These are phyloP conservation scores for Dactylellina cionopaga DNA, from an alignment of 2,329 filamentous ascomycete genomes.

Conservation along the genomic window DNA sequence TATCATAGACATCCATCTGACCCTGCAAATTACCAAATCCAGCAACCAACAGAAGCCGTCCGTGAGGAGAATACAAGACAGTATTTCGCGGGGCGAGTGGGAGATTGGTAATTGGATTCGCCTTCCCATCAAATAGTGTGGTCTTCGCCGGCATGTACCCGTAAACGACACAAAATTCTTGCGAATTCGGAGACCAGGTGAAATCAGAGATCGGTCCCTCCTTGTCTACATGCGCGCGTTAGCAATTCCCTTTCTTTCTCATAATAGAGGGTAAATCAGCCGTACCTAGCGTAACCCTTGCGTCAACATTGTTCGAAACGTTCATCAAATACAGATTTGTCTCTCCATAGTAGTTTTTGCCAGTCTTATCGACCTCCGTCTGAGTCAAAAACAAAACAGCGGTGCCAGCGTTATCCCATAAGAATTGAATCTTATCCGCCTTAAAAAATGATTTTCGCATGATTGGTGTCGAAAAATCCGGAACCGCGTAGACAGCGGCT, in stretches of 20 bases:
- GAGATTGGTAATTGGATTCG: constrained; percentile 83
- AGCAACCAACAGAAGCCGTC: constrained; percentile 90
- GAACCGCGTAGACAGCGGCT: constrained; percentile 93
- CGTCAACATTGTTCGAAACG: constrained; percentile 90
- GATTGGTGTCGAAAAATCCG: constrained; percentile 81
- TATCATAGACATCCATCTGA: constrained; percentile 96
- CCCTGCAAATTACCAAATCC: constrained; percentile 97
- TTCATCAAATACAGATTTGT: constrained; percentile 95
- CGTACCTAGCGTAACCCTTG: constrained; percentile 79
- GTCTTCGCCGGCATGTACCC: constrained; percentile 99
- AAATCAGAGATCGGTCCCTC: constrained; percentile 98
- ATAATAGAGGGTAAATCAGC: constrained; percentile 17
- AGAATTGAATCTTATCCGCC: constrained; percentile 97
- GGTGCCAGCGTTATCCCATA: constrained; percentile 94
- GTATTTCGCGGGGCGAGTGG: constrained; percentile 90
- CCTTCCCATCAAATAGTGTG: constrained; percentile 94
- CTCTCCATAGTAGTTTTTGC: constrained; percentile 99
- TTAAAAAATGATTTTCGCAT: constrained; percentile 99
- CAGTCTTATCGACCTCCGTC: constrained; percentile 96
- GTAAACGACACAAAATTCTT: constrained; percentile 97
- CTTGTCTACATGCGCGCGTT: constrained; percentile 71
- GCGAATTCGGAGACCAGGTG: constrained; percentile 96
- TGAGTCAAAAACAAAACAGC: constrained; percentile 93
- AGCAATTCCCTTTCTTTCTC: neutral
- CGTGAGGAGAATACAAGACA: constrained; percentile 91